A percentile compares a stretch with the other conserved stretches of the same genome.
Conservation (phyloP, 2,329 filamentous ascomycete species). For the Fusarium sp. region DNA sequence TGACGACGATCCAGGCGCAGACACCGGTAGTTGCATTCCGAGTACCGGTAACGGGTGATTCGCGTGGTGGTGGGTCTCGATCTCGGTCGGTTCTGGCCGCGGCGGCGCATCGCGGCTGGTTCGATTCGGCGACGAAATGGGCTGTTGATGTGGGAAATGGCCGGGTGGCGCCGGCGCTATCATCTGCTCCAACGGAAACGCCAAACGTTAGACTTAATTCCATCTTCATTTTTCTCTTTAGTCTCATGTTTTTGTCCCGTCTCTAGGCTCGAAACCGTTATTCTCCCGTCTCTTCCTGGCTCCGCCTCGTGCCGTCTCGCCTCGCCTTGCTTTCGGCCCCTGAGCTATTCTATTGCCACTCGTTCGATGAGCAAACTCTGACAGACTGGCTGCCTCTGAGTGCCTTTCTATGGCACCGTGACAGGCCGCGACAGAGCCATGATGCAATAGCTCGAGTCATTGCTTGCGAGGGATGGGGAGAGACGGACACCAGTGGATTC, state of each 20-base stretch:
- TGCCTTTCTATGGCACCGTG: constrained; percentile 14
- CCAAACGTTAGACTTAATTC: constrained; percentile 43
- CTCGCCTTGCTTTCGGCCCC: not conserved
- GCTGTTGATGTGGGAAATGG: constrained; percentile 49
- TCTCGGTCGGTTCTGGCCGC: constrained; percentile 46
- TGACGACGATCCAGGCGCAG: constrained; percentile 26
- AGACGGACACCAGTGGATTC: constrained; percentile 29
- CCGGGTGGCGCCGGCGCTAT: constrained; percentile 46
- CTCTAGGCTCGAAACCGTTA: constrained; percentile 2
- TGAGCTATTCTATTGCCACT: constrained; percentile 12
- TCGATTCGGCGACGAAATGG: constrained; percentile 51
- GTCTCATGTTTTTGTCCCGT: constrained; percentile 21
- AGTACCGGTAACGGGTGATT: constrained; percentile 37
- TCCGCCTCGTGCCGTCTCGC: constrained; percentile 3
- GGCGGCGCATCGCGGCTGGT: constrained; percentile 47
- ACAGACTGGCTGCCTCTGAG: constrained; percentile 15
- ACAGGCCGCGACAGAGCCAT: constrained; percentile 17
- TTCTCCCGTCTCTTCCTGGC: constrained; percentile 8
- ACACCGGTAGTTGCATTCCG: constrained; percentile 39
- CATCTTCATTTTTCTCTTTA: constrained; percentile 26
- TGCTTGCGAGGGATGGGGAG: constrained; percentile 14
- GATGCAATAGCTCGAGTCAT: constrained; percentile 23
- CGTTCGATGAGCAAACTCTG: constrained; percentile 8
- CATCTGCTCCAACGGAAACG: constrained; percentile 42
- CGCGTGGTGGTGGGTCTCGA: constrained; percentile 43